Evolutionary conservation across 108 stramenopile species (phyloP).

Genomic region (Parietichytrium sp.): DNA sequence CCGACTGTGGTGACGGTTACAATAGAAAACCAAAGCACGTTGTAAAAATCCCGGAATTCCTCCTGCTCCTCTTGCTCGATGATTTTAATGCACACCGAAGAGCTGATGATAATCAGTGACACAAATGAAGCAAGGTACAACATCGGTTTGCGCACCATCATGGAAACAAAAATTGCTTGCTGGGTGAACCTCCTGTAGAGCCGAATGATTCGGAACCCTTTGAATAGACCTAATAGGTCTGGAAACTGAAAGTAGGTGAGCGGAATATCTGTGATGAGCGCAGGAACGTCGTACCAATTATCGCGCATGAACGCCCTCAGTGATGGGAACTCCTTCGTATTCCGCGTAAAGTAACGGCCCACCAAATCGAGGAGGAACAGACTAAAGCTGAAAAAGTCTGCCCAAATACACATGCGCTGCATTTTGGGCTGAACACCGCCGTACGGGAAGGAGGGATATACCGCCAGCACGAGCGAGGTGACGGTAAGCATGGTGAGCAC

Average conservation of each 20-base stretch:
- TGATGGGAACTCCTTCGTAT: background rate
- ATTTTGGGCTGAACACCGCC: background rate
- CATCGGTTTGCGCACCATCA: conserved; percentile 36
- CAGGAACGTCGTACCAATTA: conserved; percentile 16
- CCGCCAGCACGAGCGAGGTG: background rate
- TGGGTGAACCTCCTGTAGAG: conserved; percentile 22
- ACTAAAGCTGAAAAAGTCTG: background rate
- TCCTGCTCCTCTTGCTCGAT: conserved; percentile 29
- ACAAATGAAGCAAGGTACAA: conserved; percentile 19
- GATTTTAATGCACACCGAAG: background rate
- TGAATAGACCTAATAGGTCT: background rate
- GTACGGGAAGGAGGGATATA: background rate
- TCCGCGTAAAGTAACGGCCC: background rate
- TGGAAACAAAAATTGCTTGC: conserved; percentile 22
- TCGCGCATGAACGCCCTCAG: background rate
- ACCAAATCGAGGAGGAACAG: background rate
- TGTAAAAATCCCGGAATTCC: conserved; percentile 16
- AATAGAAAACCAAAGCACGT: conserved; percentile 29
- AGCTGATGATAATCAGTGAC: background rate
- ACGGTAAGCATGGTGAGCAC: background rate
- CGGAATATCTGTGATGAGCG: conserved; percentile 14
- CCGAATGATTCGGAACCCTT: background rate
- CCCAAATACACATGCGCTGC: background rate
- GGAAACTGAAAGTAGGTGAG: conserved; percentile 6
- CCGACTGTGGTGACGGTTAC: conserved; percentile 33